A percentile compares a stretch with the other conserved stretches of the same genome.
Evolutionary conservation across 1,139 yeast genomes (phyloP).

Genomic region (Suhomyces ambrosiae): DNA sequence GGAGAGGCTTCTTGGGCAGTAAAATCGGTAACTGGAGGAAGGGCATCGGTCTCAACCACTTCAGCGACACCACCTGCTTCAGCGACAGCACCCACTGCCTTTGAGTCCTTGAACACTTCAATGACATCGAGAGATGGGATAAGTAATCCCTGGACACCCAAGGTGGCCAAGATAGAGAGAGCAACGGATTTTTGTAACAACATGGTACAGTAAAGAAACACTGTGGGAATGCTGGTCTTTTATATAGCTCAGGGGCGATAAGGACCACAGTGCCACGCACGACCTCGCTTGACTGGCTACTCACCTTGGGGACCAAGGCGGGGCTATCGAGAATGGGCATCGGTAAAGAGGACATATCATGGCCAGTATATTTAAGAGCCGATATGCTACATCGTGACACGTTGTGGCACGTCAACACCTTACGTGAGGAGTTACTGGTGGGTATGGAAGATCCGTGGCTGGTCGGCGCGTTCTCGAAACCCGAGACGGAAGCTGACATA

Average conservation of each 20-base stretch:
- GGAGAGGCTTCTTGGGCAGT: constrained; percentile 38
- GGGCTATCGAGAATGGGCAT: no score
- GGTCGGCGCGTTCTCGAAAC: background rate
- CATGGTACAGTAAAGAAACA: constrained; percentile 26
- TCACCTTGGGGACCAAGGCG: no score
- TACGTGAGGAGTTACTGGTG: no score
- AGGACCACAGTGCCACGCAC: constrained; percentile 14
- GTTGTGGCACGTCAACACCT: no score
- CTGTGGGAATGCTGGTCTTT: constrained; percentile 5
- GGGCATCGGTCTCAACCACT: constrained; percentile 18
- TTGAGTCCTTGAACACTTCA: constrained; percentile 32
- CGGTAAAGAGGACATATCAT: no score
- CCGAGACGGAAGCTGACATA: background rate
- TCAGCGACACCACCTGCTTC: constrained; percentile 13
- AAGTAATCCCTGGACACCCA: constrained; percentile 65
- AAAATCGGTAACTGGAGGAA: constrained; percentile 14
- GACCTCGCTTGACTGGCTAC: no score
- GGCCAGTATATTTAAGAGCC: background rate
- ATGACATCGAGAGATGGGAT: constrained; percentile 58
- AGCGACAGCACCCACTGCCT: constrained; percentile 16
- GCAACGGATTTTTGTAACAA: constrained; percentile 53
- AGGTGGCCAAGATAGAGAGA: constrained; percentile 55
- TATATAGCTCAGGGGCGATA: constrained; percentile 11
- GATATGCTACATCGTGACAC: no score
- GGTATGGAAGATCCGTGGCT: no score